Evolutionary conservation across 257 asterid genomes (phyloP).

Genomic region (Penstemon davidsonii): DNA sequence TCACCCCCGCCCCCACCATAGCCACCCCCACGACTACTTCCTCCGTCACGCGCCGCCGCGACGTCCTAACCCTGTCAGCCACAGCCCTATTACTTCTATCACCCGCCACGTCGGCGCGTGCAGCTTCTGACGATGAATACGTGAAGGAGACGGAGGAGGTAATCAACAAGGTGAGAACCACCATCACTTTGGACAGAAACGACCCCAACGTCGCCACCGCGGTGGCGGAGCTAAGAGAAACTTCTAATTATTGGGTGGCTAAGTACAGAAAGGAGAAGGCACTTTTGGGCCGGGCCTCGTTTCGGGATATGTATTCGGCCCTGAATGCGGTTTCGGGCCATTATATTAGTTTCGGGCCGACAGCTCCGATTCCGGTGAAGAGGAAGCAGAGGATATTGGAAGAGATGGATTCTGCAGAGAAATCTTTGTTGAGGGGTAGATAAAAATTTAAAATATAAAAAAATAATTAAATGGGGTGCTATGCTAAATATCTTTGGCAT

Average conservation of each 20-base stretch:
- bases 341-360: conserved; percentile 90
- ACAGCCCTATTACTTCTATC: conserved; percentile 28
- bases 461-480: neutral
- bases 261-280: conserved; percentile 86
- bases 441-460: conserved; percentile 20
- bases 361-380: conserved; percentile 87
- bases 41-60: conserved; percentile 48
- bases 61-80: conserved; percentile 53
- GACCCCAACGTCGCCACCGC: conserved; percentile 74
- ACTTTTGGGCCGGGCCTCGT: conserved; percentile 70
- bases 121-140: conserved; percentile 70
- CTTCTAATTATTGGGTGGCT: conserved; percentile 91
- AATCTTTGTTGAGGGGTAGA: conserved; percentile 82
- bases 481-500: conserved; percentile 23
- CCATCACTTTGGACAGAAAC: conserved; percentile 58
- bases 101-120: conserved; percentile 42
- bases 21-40: conserved; percentile 17
- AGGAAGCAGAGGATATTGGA: conserved; percentile 87
- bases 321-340: conserved; percentile 96
- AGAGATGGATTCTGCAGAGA: conserved; percentile 94
- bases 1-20: conserved; percentile 28
- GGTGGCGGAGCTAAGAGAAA: conserved; percentile 73
- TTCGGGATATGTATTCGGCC: conserved; percentile 91
- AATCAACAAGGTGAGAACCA: conserved; percentile 63
- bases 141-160: conserved; percentile 70